Conservation (phyloP, 306 rosid genomes). For the Quercus robur region DNA sequence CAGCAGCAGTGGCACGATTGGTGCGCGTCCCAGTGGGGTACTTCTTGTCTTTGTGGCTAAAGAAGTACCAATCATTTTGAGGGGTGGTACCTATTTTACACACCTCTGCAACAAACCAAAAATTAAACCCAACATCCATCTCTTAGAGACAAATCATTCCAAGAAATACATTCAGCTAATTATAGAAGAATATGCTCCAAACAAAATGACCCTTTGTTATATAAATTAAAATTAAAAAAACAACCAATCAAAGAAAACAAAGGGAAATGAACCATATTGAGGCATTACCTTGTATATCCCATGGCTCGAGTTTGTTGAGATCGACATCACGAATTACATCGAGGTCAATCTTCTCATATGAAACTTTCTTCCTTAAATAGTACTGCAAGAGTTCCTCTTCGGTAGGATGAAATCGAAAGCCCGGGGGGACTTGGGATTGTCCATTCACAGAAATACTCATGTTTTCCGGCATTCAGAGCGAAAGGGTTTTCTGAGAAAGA, state of each 20-base stretch:
- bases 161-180: neutral
- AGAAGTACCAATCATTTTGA: constrained; percentile 94
- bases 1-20: constrained; percentile 83
- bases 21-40: constrained; percentile 95
- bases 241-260: neutral
- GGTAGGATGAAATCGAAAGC: constrained; percentile 85
- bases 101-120: constrained; percentile 42
- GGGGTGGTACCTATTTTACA: constrained; percentile 96
- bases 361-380: constrained; percentile 79
- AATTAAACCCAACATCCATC: neutral
- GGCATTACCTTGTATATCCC: constrained; percentile 89
- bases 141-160: neutral
- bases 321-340: constrained; percentile 90
- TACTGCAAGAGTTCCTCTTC: constrained; percentile 88
- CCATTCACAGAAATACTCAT: constrained; percentile 89
- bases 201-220: neutral
- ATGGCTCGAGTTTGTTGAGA: constrained; percentile 97
- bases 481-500: constrained; percentile 3
- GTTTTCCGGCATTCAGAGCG: constrained; percentile 45
- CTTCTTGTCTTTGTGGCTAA: constrained; percentile 96
- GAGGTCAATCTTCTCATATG: constrained; percentile 69
- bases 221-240: neutral
- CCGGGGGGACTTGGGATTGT: constrained; percentile 90
- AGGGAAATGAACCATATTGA: neutral
- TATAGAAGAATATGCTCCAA: neutral